Evolutionary conservation across 2,329 filamentous ascomycete genomes (phyloP).

Genomic region (Diaporthe destruens): DNA sequence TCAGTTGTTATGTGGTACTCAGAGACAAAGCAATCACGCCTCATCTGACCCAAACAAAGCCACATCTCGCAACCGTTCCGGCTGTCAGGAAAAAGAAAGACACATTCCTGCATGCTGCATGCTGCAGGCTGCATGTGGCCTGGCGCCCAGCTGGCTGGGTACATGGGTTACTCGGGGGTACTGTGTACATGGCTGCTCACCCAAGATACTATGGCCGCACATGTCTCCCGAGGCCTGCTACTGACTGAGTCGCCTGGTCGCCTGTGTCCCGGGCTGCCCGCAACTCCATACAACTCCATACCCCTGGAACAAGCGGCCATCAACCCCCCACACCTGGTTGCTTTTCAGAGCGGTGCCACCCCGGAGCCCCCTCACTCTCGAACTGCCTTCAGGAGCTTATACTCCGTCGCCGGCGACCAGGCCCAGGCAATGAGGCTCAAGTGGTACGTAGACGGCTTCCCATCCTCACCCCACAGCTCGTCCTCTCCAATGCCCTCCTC

Average conservation of each 20-base stretch:
- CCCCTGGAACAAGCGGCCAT: background rate
- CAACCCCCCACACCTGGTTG: background rate
- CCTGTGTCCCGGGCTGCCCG: background rate
- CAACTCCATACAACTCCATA: too few relatives aligned
- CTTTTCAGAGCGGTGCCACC: slow-evolving; percentile 1
- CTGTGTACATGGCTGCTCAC: background rate
- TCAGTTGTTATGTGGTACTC: slow-evolving; percentile 2
- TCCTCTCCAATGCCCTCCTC: slow-evolving; percentile 21
- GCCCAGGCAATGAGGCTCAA: slow-evolving; percentile 41
- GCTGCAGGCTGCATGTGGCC: slow-evolving; percentile 6
- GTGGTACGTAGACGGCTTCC: slow-evolving; percentile 33
- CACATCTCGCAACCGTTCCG: slow-evolving; percentile 26
- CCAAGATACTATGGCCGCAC: background rate
- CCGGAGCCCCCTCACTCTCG: slow-evolving; percentile 3
- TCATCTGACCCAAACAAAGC: slow-evolving; percentile 18
- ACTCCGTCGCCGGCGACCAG: slow-evolving; percentile 40
- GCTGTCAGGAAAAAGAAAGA: slow-evolving; percentile 19
- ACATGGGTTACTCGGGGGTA: background rate
- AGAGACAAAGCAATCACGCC: background rate
- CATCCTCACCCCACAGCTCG: slow-evolving; percentile 37
- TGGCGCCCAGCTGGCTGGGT: background rate
- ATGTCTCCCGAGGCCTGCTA: background rate
- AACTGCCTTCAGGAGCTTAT: slow-evolving; percentile 39
- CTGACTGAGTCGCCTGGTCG: slow-evolving; percentile 14
- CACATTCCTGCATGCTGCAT: slow-evolving; percentile 3